Base-by-base conservation (phyloP, 2,329 filamentous ascomycete species). In the Microsporum audouinii region DNA sequence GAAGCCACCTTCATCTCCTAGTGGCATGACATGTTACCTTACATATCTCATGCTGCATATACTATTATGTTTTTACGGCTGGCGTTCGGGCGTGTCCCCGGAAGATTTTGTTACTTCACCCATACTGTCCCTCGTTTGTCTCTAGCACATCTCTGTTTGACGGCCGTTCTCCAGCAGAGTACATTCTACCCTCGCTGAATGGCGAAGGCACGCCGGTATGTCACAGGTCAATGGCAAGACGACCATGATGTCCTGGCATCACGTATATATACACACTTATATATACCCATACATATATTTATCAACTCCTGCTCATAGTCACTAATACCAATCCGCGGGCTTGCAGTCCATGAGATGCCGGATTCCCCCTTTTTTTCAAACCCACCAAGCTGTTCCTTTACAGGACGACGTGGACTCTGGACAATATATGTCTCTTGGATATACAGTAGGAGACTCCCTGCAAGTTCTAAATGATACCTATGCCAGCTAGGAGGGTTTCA, bases 1-100 rank as follows among this genome's bases (percentile, higher is more conserved):
- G 94, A 99, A 78, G 91, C 94, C 2, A 96, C 91, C n/a, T 99
- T 97, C 78, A 95, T 99, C 76, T 91, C 88, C 59, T 87, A 61
- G 60, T 65, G 56, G 57, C 63, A 29, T 38, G 39, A 33, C 43
- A 33, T 23, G 29, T 31, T n/a, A 6, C 17, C 43, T 34, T 38
- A 38, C 31, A 43, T 43, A 43, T 51, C 10, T 27, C 33, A 57
- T 47, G 3, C 29, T 2, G 51, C 31, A 27, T 57, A 39, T 56
- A n/a, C 45, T 34, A 43, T 62, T 49, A 57, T 17, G 17, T 23
- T 34, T n/a, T 27, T 53, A 47, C 34, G 14, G 63, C 62, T 65
- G 66, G 67, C 67, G 60, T 61, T 65, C 55, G 57, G 55, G 53
- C 62, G 60, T 47, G 27, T 10, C 55, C n/a, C 34, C 27, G 55